Percentiles rank a stretch among this genome's conserved stretches.
phyloP scores from a whole-genome alignment of 352 stramenopile species.

The Globisporangium canariense region DNA sequence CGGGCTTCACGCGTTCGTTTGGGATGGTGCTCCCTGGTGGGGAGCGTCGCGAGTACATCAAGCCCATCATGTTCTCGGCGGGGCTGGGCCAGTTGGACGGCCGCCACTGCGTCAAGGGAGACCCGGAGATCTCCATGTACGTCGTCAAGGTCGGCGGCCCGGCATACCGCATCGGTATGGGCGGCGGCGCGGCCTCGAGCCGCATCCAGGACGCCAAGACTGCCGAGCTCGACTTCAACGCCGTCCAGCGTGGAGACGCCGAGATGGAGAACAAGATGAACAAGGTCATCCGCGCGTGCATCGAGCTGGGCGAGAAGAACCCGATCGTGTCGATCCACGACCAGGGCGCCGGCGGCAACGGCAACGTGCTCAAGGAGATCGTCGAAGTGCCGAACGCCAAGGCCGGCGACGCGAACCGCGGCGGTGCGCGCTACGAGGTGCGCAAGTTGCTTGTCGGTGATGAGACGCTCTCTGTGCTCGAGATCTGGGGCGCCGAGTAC shows the following conservation, averaged over 20 bases:
- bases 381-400: conserved; percentile 86
- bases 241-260: conserved; percentile 98
- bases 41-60: conserved; percentile 98
- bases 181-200: conserved; percentile 95
- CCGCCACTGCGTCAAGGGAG: conserved; percentile 92
- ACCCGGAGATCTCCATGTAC: conserved; percentile 94
- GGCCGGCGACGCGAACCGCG: conserved; percentile 86
- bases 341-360: conserved; percentile 98
- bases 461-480: conserved; percentile 96
- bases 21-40: conserved; percentile 94
- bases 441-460: conserved; percentile 96
- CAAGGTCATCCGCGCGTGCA: conserved; percentile 97
- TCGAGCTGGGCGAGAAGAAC: conserved; percentile 96
- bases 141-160: conserved; percentile 99
- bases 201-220: conserved; percentile 93
- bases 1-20: conserved; percentile 97
- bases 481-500: conserved; percentile 99
- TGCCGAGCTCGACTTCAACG: conserved; percentile 98
- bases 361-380: conserved; percentile 99
- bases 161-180: conserved; percentile 99
- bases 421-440: conserved; percentile 93
- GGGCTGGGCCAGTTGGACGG: conserved; percentile 96
- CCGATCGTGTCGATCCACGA: conserved; percentile 99
- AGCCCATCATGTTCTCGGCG: conserved; percentile 99
- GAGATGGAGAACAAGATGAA: conserved; percentile 99